Conservation (phyloP, 129 eudicot species). For the Flaveria brownii region DNA sequence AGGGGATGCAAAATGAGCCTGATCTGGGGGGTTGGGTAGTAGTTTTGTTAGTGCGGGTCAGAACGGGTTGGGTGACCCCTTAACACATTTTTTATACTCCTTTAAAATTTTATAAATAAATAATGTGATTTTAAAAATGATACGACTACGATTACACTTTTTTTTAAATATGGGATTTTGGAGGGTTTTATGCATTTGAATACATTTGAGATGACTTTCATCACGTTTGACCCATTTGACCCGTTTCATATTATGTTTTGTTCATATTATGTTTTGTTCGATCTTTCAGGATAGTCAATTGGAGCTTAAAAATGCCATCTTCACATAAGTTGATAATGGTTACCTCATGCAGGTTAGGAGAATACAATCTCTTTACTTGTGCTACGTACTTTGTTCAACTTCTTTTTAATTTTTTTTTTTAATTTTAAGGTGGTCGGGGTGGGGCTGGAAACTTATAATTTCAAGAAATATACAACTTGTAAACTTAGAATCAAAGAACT, state of each 20-base stretch:
- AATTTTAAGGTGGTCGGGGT: neutral
- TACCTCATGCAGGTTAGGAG: constrained; percentile 40
- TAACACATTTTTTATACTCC: neutral
- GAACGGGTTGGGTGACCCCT: neutral
- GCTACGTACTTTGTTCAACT: constrained; percentile 14
- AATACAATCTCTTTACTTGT: constrained; percentile 26
- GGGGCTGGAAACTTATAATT: constrained; percentile 3
- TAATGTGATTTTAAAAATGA: neutral
- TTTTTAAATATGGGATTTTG: neutral
- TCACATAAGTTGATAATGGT: constrained; percentile 12
- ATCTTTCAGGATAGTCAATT: constrained; percentile 39
- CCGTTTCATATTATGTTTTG: neutral
- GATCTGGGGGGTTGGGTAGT: neutral
- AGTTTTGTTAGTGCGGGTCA: neutral
- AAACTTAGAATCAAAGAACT: constrained; percentile 33
- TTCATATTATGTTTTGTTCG: constrained; percentile 10
- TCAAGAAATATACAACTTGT: constrained; percentile 28
- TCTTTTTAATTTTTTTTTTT: constrained; percentile 6
- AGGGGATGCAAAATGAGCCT: neutral
- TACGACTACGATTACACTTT: neutral
- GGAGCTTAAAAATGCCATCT: constrained; percentile 24
- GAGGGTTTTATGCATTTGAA: neutral
- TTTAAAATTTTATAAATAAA: too few relatives aligned
- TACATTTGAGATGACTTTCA: neutral
- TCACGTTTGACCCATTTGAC: neutral